phyloP scores from a whole-genome alignment of 345 rosid species.

The Gossypium sturtianum region DNA sequence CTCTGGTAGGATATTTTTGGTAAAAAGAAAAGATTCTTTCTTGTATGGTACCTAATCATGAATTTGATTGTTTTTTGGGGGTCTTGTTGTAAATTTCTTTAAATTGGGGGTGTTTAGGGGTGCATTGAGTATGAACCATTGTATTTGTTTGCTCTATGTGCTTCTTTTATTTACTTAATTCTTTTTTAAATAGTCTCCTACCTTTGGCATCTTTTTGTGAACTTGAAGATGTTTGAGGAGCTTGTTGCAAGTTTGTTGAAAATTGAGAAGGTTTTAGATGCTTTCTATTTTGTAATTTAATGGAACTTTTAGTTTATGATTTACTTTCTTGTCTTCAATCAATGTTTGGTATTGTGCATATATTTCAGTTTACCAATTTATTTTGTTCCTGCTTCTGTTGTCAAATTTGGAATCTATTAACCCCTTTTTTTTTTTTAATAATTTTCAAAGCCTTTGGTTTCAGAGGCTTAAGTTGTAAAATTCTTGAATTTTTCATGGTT shows the following conservation, averaged over 20 bases:
- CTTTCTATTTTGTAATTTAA: not conserved
- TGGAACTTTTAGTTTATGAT: conserved; percentile 1
- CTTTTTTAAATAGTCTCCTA: not conserved
- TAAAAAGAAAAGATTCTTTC: not conserved
- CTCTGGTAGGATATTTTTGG: not conserved
- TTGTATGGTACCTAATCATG: not conserved
- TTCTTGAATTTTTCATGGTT: not conserved
- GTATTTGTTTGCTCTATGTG: not conserved
- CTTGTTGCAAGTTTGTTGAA: not conserved
- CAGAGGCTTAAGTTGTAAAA: not conserved
- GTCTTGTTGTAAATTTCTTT: not conserved
- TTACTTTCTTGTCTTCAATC: not conserved
- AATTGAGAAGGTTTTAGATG: not conserved
- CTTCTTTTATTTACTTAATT: not conserved
- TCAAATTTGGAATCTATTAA: not conserved
- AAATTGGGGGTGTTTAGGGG: not conserved
- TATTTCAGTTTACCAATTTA: not conserved
- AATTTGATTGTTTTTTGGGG: not conserved
- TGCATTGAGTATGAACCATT: not conserved
- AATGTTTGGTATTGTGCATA: not conserved
- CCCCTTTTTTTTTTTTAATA: not conserved
- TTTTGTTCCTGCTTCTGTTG: not conserved
- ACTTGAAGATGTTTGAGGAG: not conserved
- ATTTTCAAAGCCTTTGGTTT: not conserved
- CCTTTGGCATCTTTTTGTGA: not conserved